A percentile compares a stretch with the other conserved stretches of the same genome.
Conservation (phyloP, 2,329 filamentous ascomycete genomes). For the Incumbomyces lentus region DNA sequence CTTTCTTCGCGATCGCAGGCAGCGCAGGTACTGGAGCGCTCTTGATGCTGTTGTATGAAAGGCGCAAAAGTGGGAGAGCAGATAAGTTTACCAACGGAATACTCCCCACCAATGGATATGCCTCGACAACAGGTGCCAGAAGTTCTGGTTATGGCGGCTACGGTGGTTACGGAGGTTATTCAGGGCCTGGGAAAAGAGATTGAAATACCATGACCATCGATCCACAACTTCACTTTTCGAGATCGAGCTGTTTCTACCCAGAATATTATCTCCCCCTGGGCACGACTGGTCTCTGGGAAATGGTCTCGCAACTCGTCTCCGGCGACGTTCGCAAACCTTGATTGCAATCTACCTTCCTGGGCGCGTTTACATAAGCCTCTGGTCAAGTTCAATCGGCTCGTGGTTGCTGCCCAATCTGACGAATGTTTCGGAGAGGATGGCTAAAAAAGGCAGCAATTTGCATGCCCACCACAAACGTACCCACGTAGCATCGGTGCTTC, state of each 20-base stretch:
- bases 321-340: not conserved
- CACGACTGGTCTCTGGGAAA: not conserved
- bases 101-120: constrained; percentile 7
- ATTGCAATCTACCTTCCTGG: no score
- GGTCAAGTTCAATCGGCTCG: no score
- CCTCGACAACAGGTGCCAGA: constrained; percentile 5
- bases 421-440: no score
- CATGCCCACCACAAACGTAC: no score
- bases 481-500: no score
- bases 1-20: constrained; percentile 20
- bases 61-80: constrained; percentile 18
- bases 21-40: constrained; percentile 21
- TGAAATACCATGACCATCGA: constrained; percentile 5
- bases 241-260: no score
- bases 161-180: constrained; percentile 10
- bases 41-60: constrained; percentile 20
- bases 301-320: not conserved
- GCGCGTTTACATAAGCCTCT: no score
- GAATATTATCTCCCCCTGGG: no score
- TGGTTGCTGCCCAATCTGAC: no score
- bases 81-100: constrained; percentile 17
- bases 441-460: no score
- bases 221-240: not conserved
- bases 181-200: constrained; percentile 17
- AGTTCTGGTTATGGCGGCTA: constrained; percentile 21